Evolutionary conservation across 139 green algal genomes (phyloP).

Genomic region (Deuterostichococcus epilithicus): DNA sequence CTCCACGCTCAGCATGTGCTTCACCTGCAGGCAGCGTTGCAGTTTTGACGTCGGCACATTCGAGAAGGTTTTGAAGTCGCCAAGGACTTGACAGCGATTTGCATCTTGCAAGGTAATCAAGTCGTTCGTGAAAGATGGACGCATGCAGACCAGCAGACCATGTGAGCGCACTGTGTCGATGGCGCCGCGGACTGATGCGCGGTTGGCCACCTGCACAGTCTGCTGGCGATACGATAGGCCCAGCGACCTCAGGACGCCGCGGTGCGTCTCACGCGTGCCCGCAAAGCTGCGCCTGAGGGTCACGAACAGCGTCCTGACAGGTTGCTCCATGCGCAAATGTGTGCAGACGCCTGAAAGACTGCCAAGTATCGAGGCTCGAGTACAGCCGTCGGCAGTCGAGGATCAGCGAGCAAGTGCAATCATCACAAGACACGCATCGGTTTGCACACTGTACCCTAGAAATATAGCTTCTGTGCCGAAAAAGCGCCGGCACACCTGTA

Average conservation of each 20-base stretch:
- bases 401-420: no score
- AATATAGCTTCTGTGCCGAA: no score
- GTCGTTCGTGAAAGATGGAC: no score
- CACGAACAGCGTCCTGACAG: conserved; percentile 36
- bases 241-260: conserved; percentile 31
- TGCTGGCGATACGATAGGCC: conserved; percentile 38
- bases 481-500: no score
- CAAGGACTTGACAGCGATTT: no score
- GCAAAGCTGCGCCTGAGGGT: conserved; percentile 51
- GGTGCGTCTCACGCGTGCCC: conserved; percentile 36
- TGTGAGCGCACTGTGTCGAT: conserved; percentile 33
- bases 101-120: no score
- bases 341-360: neutral
- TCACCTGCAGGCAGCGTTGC: conserved; percentile 27
- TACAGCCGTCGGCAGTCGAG: no score
- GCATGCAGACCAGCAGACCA: no score
- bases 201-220: conserved; percentile 35
- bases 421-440: no score
- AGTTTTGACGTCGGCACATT: neutral
- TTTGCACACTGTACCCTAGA: no score
- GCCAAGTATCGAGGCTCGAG: no score
- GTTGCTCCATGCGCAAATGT: neutral
- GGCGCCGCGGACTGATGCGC: conserved; percentile 28
- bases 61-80: no score
- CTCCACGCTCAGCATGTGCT: conserved; percentile 44